phyloP scores from a whole-genome alignment of 257 asterid species.

The Rubia yunnanensis region DNA sequence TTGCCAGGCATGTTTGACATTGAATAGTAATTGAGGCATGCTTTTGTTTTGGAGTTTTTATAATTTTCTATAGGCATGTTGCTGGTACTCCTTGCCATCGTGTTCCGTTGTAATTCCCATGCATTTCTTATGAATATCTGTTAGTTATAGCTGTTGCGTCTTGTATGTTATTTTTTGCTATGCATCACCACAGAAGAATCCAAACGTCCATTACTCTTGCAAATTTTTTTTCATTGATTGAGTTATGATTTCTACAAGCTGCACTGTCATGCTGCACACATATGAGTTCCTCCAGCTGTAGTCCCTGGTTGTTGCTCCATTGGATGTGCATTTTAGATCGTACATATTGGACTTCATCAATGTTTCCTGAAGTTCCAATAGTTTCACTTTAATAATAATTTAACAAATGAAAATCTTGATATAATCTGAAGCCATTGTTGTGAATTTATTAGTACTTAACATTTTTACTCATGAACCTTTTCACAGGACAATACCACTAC shows the following conservation, averaged over 20 bases:
- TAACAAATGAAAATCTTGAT: neutral
- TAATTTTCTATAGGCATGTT: conserved; percentile 2
- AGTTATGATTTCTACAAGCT: too few species aligned
- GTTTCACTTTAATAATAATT: neutral
- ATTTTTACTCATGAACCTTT: neutral
- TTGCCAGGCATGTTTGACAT: conserved; percentile 67
- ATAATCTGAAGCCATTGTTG: neutral
- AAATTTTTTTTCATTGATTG: neutral
- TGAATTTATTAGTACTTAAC: neutral
- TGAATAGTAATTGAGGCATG: conserved; percentile 21
- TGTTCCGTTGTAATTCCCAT: neutral
- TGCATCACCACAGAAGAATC: neutral
- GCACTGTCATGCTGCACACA: neutral
- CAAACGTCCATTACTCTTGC: neutral
- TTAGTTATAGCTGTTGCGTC: neutral
- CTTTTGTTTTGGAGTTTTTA: conserved; percentile 11
- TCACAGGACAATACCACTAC: conserved; percentile 80
- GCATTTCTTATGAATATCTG: neutral
- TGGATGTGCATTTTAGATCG: neutral
- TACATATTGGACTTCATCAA: neutral
- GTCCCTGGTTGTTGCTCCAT: neutral
- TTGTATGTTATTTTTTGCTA: neutral
- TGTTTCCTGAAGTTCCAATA: neutral
- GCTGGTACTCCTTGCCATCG: neutral
- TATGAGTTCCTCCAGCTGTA: neutral